Percentiles rank a stretch among this genome's conserved stretches.
Conservation (phyloP, 164 flowering plant species). For the Vitis rupestris region DNA sequence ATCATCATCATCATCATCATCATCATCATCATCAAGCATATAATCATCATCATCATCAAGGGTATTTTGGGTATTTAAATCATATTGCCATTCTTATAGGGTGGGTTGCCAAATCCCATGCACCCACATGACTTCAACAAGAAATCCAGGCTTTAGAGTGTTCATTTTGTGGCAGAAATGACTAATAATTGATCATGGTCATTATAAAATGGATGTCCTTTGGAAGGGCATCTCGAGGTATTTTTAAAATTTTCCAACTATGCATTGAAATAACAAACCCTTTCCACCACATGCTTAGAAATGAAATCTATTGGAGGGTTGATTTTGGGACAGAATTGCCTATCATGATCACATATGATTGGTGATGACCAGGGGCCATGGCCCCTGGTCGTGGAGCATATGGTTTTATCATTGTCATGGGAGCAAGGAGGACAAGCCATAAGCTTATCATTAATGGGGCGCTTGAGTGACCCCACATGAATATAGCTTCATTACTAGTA, state of each 20-base stretch:
- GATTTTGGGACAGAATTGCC: too few species aligned
- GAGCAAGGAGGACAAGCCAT: neutral
- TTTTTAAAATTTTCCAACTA: neutral
- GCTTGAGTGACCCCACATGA: conserved; percentile 8
- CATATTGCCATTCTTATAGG: too few species aligned
- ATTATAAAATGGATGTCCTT: neutral
- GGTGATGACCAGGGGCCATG: neutral
- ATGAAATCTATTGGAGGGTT: neutral
- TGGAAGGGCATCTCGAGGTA: neutral
- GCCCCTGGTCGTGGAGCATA: neutral
- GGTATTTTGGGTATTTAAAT: too few species aligned
- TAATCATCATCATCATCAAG: neutral
- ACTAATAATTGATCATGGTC: too few species aligned
- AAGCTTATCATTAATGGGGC: conserved; percentile 13
- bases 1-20: too few species aligned
- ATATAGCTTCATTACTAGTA: neutral
- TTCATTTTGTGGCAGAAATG: too few species aligned
- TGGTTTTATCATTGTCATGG: neutral
- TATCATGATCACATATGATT: neutral
- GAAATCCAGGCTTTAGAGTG: too few species aligned
- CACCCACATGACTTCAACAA: too few species aligned
- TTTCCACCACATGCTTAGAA: too few species aligned
- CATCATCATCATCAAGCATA: too few species aligned
- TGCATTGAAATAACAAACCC: too few species aligned
- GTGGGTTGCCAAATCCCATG: too few species aligned